Percentiles rank a stretch among this genome's conserved stretches.
Evolutionary conservation across 1,284 basidiomycete species (phyloP).

Genomic region (Bjerkandera adusta): DNA sequence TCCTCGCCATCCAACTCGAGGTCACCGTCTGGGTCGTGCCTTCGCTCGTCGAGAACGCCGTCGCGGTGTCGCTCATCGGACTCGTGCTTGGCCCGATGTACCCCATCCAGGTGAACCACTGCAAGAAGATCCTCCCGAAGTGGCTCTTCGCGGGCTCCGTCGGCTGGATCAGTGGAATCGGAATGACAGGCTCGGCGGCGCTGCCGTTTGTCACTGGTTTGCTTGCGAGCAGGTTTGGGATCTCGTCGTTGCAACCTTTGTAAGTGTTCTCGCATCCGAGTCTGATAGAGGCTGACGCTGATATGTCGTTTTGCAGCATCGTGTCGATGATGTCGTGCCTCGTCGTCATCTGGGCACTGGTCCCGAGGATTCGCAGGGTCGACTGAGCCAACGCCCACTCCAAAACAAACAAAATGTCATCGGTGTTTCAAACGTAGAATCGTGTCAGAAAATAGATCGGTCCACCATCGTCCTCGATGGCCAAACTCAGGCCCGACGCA

Average conservation of each 20-base stretch:
- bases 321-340: conserved; percentile 27
- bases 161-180: conserved; percentile 65
- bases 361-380: conserved; percentile 27
- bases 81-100: conserved; percentile 49
- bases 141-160: conserved; percentile 65
- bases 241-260: conserved; percentile 57
- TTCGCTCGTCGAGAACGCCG: conserved; percentile 54
- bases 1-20: conserved; percentile 54
- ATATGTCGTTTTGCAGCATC: conserved; percentile 8
- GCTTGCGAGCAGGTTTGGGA: conserved; percentile 52
- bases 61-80: conserved; percentile 59
- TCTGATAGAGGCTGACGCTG: neutral
- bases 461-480: too few relatives aligned
- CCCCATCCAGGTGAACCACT: conserved; percentile 63
- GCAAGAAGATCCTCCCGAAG: conserved; percentile 54
- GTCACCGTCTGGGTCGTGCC: conserved; percentile 64
- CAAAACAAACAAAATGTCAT: too few relatives aligned
- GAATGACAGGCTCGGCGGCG: conserved; percentile 64
- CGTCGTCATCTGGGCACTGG: conserved; percentile 31
- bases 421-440: too few relatives aligned
- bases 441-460: too few relatives aligned
- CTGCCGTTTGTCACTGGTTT: conserved; percentile 65
- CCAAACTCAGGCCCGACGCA: too few relatives aligned
- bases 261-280: conserved; percentile 30
- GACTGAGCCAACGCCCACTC: conserved; percentile 13